Conservation (phyloP, 129 eudicot species). For the Arctium minus region DNA sequence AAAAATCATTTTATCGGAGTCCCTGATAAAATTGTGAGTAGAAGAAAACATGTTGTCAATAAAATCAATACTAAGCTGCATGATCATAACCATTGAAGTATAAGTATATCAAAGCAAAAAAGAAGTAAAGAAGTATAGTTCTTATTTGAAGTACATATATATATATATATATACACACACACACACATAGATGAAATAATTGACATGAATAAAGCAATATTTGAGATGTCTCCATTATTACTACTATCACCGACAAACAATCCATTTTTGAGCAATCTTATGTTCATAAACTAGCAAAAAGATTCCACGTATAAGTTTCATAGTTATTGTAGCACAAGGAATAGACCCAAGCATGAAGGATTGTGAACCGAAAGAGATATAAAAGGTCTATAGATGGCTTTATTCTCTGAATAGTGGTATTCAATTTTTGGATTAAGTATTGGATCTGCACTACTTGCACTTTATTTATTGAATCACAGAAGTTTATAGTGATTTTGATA, state of each 20-base stretch:
- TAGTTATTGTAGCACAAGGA: neutral
- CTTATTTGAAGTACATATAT: neutral
- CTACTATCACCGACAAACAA: neutral
- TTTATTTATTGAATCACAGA: neutral
- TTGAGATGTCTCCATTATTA: neutral
- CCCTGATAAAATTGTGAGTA: slow-evolving; percentile 35
- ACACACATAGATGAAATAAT: neutral
- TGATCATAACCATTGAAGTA: neutral
- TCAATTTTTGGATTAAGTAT: neutral
- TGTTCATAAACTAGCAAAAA: neutral
- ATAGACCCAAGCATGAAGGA: neutral
- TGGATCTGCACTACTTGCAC: neutral
- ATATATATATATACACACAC: too few relatives aligned
- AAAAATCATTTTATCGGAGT: slow-evolving; percentile 86
- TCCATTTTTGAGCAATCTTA: neutral
- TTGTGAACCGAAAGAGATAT: neutral
- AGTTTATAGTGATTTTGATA: neutral
- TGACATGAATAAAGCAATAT: neutral
- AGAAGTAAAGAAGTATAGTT: neutral
- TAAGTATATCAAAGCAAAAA: neutral
- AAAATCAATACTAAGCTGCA: neutral
- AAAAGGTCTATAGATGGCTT: neutral
- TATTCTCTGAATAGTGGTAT: neutral
- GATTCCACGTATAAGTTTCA: neutral
- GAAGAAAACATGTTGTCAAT: neutral